A percentile compares a stretch with the other conserved stretches of the same genome.
These are phyloP conservation scores for Akanthomyces lecanii DNA, from an alignment of 2,329 filamentous ascomycete genomes.

Conservation along the genomic window DNA sequence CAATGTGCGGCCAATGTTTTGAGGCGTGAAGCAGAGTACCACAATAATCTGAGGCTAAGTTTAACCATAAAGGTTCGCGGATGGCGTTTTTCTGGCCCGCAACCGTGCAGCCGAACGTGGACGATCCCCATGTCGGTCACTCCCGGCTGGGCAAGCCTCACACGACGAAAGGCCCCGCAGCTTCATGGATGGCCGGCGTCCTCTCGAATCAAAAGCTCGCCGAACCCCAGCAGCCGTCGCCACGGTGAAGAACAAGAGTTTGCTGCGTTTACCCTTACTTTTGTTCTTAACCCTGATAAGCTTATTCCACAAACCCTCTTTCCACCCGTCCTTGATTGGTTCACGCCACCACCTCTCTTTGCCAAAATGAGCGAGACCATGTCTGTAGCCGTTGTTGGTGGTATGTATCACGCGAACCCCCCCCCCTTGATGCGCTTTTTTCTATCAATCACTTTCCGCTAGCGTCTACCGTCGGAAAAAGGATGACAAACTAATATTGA, in stretches of 20 bases:
- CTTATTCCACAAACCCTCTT: background rate
- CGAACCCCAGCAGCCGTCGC: background rate
- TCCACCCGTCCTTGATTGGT: background rate
- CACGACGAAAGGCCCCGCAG: background rate
- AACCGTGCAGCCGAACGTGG: constrained; percentile 4
- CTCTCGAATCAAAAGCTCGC: constrained; percentile 8
- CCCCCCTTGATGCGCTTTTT: background rate
- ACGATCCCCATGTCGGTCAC: constrained; percentile 1
- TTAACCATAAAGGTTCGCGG: constrained; percentile 14
- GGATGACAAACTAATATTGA: background rate
- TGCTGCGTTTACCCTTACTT: constrained; percentile 1
- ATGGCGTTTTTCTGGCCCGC: background rate
- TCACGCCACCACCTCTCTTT: background rate
- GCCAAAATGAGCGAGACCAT: constrained; percentile 13
- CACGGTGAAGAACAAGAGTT: background rate
- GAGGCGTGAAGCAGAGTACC: background rate
- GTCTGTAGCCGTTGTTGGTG: constrained; percentile 19
- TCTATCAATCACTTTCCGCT: background rate
- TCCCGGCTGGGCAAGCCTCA: background rate
- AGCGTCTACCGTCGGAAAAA: background rate
- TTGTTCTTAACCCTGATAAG: background rate
- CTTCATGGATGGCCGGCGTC: background rate
- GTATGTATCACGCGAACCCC: constrained; percentile 9
- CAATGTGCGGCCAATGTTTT: background rate
- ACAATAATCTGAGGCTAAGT: background rate